phyloP scores from a whole-genome alignment of 1,284 basidiomycete genomes.

The Cryptococcus jaspeensis region DNA sequence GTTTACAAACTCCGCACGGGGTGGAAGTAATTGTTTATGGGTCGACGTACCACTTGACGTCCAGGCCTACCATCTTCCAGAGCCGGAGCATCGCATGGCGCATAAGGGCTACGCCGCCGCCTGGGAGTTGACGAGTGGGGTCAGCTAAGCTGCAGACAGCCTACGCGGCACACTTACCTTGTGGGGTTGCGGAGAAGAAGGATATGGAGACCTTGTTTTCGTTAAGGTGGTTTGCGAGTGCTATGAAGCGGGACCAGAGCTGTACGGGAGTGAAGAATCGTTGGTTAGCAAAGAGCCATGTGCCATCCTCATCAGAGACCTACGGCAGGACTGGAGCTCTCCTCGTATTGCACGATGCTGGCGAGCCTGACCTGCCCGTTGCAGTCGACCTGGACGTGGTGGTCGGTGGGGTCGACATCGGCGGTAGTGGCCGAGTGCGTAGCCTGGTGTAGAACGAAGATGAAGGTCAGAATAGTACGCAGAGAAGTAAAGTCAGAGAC shows the following conservation, averaged over 20 bases:
- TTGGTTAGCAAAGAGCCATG: neutral
- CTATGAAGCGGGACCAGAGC: conserved; percentile 55
- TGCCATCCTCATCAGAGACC: neutral
- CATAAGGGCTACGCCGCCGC: conserved; percentile 86
- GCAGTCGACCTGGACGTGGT: conserved; percentile 43
- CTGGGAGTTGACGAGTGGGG: neutral
- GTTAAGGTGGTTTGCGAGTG: conserved; percentile 74
- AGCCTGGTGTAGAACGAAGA: conserved; percentile 19
- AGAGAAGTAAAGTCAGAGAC: neutral
- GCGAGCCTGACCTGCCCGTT: conserved; percentile 37
- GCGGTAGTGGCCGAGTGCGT: conserved; percentile 42
- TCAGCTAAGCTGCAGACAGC: conserved; percentile 22
- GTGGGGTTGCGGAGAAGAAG: conserved; percentile 86
- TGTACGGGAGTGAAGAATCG: conserved; percentile 1
- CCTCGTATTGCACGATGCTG: conserved; percentile 38
- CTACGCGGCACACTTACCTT: conserved; percentile 61
- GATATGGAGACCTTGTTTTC: conserved; percentile 79
- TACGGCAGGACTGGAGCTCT: conserved; percentile 40
- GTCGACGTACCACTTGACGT: conserved; percentile 67
- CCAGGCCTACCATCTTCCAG: conserved; percentile 68
- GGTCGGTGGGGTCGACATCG: conserved; percentile 25
- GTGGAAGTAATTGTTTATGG: too few species aligned
- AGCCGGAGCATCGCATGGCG: conserved; percentile 83
- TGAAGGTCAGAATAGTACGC: neutral
- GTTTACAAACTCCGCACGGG: too few species aligned